Evolutionary conservation across 306 rosid species (phyloP).

Genomic region (Vigna angularis): DNA sequence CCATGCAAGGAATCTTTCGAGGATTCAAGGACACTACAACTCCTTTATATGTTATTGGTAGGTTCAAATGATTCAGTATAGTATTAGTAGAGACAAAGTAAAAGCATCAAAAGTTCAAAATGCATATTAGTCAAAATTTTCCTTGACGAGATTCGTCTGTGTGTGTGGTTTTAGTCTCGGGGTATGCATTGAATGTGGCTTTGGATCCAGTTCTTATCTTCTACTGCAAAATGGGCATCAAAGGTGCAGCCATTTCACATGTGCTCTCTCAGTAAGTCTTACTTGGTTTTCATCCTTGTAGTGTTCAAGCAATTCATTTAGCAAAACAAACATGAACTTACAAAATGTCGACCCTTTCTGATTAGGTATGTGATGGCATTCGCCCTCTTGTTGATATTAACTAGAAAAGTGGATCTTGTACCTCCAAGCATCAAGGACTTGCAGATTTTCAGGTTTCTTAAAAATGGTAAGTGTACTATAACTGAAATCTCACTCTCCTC

Average conservation of each 20-base stretch:
- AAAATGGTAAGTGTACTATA: conserved; percentile 63
- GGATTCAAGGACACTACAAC: conserved; percentile 97
- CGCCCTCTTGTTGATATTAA: conserved; percentile 62
- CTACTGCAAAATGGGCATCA: conserved; percentile 71
- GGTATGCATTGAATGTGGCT: conserved; percentile 67
- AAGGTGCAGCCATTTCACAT: conserved; percentile 96
- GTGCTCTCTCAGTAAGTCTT: conserved; percentile 92
- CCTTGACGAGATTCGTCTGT: conserved; percentile 1
- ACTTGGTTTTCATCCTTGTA: neutral
- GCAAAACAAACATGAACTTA: neutral
- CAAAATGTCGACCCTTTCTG: conserved; percentile 31
- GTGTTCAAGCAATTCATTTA: conserved; percentile 11
- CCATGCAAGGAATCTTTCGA: conserved; percentile 97
- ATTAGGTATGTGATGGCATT: conserved; percentile 83
- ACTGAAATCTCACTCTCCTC: neutral
- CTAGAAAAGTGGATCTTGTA: conserved; percentile 68
- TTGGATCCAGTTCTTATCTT: conserved; percentile 90
- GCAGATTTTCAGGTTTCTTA: conserved; percentile 82
- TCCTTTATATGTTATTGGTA: conserved; percentile 91
- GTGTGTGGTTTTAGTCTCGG: conserved; percentile 58
- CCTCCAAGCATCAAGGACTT: conserved; percentile 83
- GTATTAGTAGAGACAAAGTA: neutral
- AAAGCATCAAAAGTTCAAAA: neutral
- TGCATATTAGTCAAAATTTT: neutral
- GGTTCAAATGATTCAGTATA: conserved; percentile 28